A percentile compares a stretch with the other conserved stretches of the same genome.
These are phyloP conservation scores for Fusarium subtropicale DNA, from an alignment of 2,329 filamentous ascomycete genomes.

Conservation along the genomic window DNA sequence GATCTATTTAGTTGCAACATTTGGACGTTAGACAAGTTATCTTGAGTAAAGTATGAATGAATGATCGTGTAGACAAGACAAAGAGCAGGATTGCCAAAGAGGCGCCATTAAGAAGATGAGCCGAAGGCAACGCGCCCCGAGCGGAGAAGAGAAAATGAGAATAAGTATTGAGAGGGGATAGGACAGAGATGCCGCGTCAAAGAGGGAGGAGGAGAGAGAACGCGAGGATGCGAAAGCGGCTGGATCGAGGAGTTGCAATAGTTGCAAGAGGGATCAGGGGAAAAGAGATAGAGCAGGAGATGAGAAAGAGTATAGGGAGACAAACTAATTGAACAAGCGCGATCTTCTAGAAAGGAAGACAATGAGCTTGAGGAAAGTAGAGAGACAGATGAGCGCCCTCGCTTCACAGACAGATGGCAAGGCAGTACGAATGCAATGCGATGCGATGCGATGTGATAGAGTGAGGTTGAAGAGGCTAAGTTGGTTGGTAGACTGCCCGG, in stretches of 20 bases:
- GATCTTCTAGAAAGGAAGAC: constrained; percentile 41
- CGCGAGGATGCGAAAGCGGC: constrained; percentile 45
- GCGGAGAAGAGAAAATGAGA: constrained; percentile 26
- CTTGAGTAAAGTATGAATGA: constrained; percentile 50
- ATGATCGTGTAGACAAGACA: constrained; percentile 44
- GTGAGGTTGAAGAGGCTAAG: constrained; percentile 49
- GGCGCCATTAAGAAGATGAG: constrained; percentile 42
- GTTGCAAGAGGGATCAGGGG: constrained; percentile 35
- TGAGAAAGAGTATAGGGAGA: constrained; percentile 45
- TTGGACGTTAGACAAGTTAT: constrained; percentile 68
- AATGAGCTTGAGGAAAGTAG: constrained; percentile 33
- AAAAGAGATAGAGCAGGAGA: constrained; percentile 39
- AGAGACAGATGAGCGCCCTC: constrained; percentile 40
- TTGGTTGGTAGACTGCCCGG: constrained; percentile 35
- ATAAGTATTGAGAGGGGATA: constrained; percentile 18
- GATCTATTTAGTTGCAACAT: constrained; percentile 64
- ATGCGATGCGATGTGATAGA: constrained; percentile 36
- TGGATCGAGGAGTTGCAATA: constrained; percentile 39
- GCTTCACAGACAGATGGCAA: constrained; percentile 29
- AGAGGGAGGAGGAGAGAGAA: constrained; percentile 40
- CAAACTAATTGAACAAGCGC: constrained; percentile 53
- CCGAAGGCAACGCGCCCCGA: constrained; percentile 26
- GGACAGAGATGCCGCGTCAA: constrained; percentile 26
- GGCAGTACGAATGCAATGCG: constrained; percentile 21
- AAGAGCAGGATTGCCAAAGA: constrained; percentile 46